Evolutionary conservation across 257 asterid species (phyloP), one percentile per base, ranked within the genome.

Genomic region (Cinchona pubescens): DNA sequence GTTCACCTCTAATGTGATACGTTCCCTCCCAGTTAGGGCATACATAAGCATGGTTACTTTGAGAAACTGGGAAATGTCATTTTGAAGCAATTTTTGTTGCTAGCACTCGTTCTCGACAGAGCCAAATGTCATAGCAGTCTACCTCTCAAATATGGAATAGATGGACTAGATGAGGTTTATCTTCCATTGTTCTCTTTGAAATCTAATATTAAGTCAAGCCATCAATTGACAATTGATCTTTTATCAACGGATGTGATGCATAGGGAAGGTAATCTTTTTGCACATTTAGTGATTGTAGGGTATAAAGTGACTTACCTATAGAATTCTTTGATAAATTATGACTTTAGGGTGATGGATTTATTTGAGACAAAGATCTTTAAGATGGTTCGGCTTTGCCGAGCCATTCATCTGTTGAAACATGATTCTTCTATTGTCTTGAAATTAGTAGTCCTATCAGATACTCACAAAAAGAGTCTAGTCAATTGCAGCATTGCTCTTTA

Each of bases 81-180:
- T 64, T 85, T 92, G 92, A 95, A 92, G 88, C 91, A 98, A 79
- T 86, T 95, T 82, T 75, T 95, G 82, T 83, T 95, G 85, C 98
- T 95, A 73, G 96, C 87, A 74, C 87, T 95, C 69, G 73, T 90
- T 69, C 85, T 95, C 69, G 99, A 95, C 72, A 86, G 88, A 88
- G 93, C 90, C 81, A 95, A 95, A 84, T 76, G 83, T 59, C 91
- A 90, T 73, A 91, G 97, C 60, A 80, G 93, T 81, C 90, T 92
- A 80, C 98, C 98, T 69, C 90, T 91, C 61, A 88, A 90, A 75
- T 92, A 95, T 79, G 99, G 99, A 45, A 91, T 95, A 76, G 99
- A 92, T 85, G 99, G 98, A 78, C 37, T 87, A 76, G 99, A 95
- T 86, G 99, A 98, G 46, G 99, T 97, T 75, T 92, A 98, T 63